These are phyloP conservation scores for Chlorophyllum brunneum DNA, from an alignment of 768 basidiomycete species.

Conservation along the genomic window DNA sequence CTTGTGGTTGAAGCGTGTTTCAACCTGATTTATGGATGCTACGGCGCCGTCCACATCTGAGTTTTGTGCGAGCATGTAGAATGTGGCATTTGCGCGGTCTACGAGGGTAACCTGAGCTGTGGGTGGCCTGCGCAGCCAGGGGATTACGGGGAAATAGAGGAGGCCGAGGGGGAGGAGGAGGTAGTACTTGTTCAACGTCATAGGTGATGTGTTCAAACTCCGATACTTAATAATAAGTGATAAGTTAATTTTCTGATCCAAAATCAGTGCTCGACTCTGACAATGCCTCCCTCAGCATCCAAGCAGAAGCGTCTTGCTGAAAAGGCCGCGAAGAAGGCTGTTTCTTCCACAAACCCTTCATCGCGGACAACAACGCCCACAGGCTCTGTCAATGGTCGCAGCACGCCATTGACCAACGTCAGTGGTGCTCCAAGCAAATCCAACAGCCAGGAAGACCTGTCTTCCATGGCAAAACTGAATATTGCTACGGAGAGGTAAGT, in stretches of 20 bases:
- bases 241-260: conserved; percentile 8
- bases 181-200: neutral
- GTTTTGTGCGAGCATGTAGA: conserved; percentile 60
- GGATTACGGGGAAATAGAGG: neutral
- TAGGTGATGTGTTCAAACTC: conserved; percentile 8
- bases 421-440: conserved; percentile 77
- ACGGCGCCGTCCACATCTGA: conserved; percentile 56
- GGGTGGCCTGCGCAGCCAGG: neutral
- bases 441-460: conserved; percentile 78
- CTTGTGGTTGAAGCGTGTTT: conserved; percentile 76
- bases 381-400: conserved; percentile 59
- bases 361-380: conserved; percentile 46
- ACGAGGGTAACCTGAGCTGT: neutral
- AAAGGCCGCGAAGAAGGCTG: conserved; percentile 78
- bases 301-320: conserved; percentile 95
- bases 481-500: conserved; percentile 85
- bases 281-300: conserved; percentile 75
- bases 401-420: conserved; percentile 80
- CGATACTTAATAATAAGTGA: conserved; percentile 4
- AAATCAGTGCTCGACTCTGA: conserved; percentile 16
- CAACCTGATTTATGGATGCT: conserved; percentile 66
- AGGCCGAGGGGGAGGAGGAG: neutral
- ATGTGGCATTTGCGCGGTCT: conserved; percentile 31
- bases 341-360: neutral
- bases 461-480: conserved; percentile 73